Conservation (phyloP, 2,329 filamentous ascomycete genomes). For the Neopestalotiopsis sp. region DNA sequence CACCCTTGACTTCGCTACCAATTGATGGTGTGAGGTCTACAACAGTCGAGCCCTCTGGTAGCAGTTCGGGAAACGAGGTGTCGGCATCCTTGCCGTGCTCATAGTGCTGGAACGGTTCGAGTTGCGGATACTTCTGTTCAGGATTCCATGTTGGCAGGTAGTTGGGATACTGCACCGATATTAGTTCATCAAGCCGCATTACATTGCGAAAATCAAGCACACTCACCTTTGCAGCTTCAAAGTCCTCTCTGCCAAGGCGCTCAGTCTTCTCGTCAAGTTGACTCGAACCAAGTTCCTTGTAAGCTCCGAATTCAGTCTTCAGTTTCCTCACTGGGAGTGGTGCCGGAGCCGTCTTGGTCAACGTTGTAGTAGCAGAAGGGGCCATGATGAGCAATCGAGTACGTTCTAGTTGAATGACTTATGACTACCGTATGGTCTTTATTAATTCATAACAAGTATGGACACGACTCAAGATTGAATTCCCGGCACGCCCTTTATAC, state of each 20-base stretch:
- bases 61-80: slow-evolving; percentile 69
- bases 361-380: slow-evolving; percentile 35
- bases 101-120: slow-evolving; percentile 73
- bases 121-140: slow-evolving; percentile 67
- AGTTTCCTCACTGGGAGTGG: slow-evolving; percentile 23
- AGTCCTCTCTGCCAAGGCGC: slow-evolving; percentile 33
- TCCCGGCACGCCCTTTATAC: slow-evolving; percentile 4
- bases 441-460: neutral
- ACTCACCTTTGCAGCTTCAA: slow-evolving; percentile 33
- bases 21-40: slow-evolving; percentile 74
- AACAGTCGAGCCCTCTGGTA: slow-evolving; percentile 57
- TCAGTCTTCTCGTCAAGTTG: slow-evolving; percentile 35
- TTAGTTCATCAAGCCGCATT: slow-evolving; percentile 23
- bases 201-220: too few species aligned
- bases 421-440: neutral
- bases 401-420: neutral
- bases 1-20: slow-evolving; percentile 72
- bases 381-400: slow-evolving; percentile 29
- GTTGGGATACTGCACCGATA: slow-evolving; percentile 63
- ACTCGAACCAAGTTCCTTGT: slow-evolving; percentile 34
- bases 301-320: slow-evolving; percentile 31
- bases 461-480: neutral
- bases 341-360: slow-evolving; percentile 29
- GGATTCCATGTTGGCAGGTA: slow-evolving; percentile 77
- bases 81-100: slow-evolving; percentile 81